These are phyloP conservation scores for Colletotrichum higginsianum DNA, from an alignment of 2,329 filamentous ascomycete genomes.

Conservation along the genomic window DNA sequence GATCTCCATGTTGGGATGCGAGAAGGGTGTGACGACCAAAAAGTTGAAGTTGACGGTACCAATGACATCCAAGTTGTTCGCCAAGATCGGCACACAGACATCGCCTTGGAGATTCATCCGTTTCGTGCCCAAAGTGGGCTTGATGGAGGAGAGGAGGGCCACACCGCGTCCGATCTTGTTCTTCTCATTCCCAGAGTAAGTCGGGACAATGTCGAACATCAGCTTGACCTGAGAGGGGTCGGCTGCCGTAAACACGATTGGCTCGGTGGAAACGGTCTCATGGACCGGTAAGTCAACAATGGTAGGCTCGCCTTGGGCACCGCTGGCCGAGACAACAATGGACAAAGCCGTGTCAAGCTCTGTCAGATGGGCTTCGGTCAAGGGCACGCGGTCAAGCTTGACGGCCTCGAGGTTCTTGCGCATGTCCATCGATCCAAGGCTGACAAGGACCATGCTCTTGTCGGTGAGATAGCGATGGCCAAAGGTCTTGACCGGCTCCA, in stretches of 20 bases:
- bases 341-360: constrained; percentile 96
- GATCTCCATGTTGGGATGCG: constrained; percentile 93
- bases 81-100: constrained; percentile 91
- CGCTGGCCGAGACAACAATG: constrained; percentile 88
- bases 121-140: constrained; percentile 84
- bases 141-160: constrained; percentile 88
- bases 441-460: constrained; percentile 91
- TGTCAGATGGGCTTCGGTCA: constrained; percentile 90
- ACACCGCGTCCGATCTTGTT: constrained; percentile 91
- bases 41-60: constrained; percentile 98
- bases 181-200: constrained; percentile 91
- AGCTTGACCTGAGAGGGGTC: constrained; percentile 88
- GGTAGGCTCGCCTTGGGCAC: constrained; percentile 87
- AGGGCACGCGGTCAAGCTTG: constrained; percentile 87
- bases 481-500: constrained; percentile 93
- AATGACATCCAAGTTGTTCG: constrained; percentile 88
- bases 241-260: constrained; percentile 87
- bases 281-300: constrained; percentile 94
- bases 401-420: constrained; percentile 86
- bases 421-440: constrained; percentile 94
- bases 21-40: constrained; percentile 92
- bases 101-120: constrained; percentile 95
- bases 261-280: constrained; percentile 93
- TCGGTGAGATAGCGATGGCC: constrained; percentile 95
- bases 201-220: constrained; percentile 94